Conservation (phyloP, 169 alveolate genomes). For the Plasmodium blacklocki region DNA sequence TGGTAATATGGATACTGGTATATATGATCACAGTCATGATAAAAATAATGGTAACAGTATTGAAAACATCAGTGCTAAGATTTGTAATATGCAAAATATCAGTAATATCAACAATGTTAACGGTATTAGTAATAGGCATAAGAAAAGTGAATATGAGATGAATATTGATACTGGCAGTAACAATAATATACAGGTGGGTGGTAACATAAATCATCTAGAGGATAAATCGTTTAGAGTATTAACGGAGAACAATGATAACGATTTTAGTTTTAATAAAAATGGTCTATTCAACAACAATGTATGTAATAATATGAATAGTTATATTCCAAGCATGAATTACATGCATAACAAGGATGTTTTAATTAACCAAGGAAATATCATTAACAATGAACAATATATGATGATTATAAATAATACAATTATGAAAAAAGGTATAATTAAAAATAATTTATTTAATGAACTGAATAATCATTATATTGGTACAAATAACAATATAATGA, state of each 20-base stretch:
- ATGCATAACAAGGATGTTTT: background rate
- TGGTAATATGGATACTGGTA: background rate
- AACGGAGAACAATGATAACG: background rate
- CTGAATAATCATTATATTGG: constrained; percentile 1
- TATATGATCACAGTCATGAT: background rate
- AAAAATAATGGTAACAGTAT: constrained; percentile 11
- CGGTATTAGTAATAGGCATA: too few relatives aligned
- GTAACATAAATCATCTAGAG: too few relatives aligned
- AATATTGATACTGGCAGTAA: too few relatives aligned
- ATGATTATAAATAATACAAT: constrained; percentile 27
- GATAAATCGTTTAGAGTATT: too few relatives aligned
- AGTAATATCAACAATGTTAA: background rate
- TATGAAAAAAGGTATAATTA: constrained; percentile 1
- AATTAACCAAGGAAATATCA: constrained; percentile 7
- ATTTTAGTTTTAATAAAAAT: background rate
- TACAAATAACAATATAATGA: background rate
- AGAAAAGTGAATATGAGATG: too few relatives aligned
- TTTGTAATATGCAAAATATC: constrained; percentile 1
- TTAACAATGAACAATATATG: constrained; percentile 7
- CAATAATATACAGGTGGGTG: too few relatives aligned
- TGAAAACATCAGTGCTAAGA: constrained; percentile 1
- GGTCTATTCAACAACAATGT: background rate
- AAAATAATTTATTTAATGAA: constrained; percentile 18
- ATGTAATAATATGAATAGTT: constrained; percentile 11
- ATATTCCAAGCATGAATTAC: background rate